Conservation (phyloP, 1,139 yeast species). For the Geotrichum phurueaensis region DNA sequence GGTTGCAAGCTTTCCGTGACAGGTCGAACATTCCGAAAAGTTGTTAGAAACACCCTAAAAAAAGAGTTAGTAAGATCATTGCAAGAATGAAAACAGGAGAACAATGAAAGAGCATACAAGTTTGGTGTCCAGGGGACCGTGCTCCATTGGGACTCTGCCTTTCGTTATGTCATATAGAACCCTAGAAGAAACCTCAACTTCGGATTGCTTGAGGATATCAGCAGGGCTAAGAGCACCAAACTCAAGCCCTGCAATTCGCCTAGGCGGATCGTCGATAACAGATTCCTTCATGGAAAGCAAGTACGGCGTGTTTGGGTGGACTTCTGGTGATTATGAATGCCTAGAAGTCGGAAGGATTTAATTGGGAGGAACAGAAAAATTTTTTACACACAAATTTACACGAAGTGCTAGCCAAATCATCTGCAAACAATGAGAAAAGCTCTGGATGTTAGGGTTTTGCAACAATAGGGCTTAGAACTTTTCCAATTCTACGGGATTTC, state of each 20-base stretch:
- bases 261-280: slow-evolving; percentile 80
- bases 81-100: not conserved
- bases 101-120: slow-evolving; percentile 43
- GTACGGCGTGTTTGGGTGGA: not conserved
- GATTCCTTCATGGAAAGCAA: slow-evolving; percentile 53
- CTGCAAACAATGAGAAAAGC: not conserved
- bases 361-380: slow-evolving; percentile 6
- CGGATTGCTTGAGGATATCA: slow-evolving; percentile 89
- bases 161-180: slow-evolving; percentile 86
- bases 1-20: slow-evolving; percentile 86
- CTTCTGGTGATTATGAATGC: not conserved
- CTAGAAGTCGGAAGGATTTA: not conserved
- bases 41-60: slow-evolving; percentile 79
- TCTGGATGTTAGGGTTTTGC: slow-evolving; percentile 4
- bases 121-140: slow-evolving; percentile 84
- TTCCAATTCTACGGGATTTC: not conserved
- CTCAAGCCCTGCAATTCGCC: slow-evolving; percentile 83
- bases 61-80: not conserved
- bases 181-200: slow-evolving; percentile 86
- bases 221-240: slow-evolving; percentile 88
- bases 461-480: not conserved
- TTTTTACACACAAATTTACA: slow-evolving; percentile 1
- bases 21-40: slow-evolving; percentile 75
- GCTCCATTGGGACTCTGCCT: slow-evolving; percentile 70
- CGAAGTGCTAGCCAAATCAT: not conserved